These are phyloP conservation scores for Diaporthe australafricana DNA, from an alignment of 2,329 filamentous ascomycete species.

Conservation along the genomic window DNA sequence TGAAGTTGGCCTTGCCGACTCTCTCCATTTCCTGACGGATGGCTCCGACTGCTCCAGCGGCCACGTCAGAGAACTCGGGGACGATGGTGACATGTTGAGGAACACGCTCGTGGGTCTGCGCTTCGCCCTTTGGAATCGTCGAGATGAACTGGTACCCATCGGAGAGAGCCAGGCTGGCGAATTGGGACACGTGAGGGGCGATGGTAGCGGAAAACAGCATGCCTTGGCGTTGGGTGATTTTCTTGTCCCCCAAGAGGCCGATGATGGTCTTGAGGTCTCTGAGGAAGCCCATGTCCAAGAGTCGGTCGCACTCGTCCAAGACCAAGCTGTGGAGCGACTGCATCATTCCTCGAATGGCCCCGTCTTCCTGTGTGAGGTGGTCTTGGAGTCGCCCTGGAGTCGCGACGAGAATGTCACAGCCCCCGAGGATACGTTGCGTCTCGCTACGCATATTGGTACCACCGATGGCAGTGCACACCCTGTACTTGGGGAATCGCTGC, in stretches of 20 bases:
- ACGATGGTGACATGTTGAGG: slow-evolving; percentile 78
- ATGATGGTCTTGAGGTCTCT: slow-evolving; percentile 82
- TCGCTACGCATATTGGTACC: slow-evolving; percentile 80
- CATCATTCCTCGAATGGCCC: slow-evolving; percentile 74
- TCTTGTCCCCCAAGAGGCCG: slow-evolving; percentile 73
- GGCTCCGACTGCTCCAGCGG: slow-evolving; percentile 67
- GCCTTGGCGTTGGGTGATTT: slow-evolving; percentile 71
- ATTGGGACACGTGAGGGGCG: slow-evolving; percentile 79
- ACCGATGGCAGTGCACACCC: slow-evolving; percentile 82
- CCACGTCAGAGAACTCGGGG: slow-evolving; percentile 77
- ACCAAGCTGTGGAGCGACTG: slow-evolving; percentile 80
- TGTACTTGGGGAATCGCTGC: slow-evolving; percentile 78
- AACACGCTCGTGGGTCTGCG: slow-evolving; percentile 80
- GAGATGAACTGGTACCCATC: slow-evolving; percentile 83
- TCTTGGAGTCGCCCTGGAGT: slow-evolving; percentile 85
- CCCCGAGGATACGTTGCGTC: slow-evolving; percentile 75
- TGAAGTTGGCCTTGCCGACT: slow-evolving; percentile 68
- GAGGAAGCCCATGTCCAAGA: slow-evolving; percentile 93
- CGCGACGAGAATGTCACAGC: slow-evolving; percentile 84
- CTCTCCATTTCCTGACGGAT: slow-evolving; percentile 57
- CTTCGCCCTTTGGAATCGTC: slow-evolving; percentile 80
- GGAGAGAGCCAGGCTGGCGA: slow-evolving; percentile 77
- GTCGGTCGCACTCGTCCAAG: slow-evolving; percentile 91
- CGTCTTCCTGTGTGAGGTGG: slow-evolving; percentile 80
- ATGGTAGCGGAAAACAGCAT: slow-evolving; percentile 91